Base-by-base conservation (phyloP, 345 rosid species). In the Mallotus nudiflorus region DNA sequence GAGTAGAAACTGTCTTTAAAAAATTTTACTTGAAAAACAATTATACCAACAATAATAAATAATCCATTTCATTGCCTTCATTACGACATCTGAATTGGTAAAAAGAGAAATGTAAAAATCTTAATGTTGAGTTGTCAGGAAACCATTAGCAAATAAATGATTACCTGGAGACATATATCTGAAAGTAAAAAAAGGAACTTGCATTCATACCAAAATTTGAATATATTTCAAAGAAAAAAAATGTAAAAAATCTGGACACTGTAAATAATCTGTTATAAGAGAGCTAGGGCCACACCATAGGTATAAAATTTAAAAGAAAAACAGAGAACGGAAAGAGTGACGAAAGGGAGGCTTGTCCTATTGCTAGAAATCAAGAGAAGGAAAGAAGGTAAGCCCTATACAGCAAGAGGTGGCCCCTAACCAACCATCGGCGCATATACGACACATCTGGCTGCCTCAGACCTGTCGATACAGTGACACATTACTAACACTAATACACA, bases 371-470 rank as follows among this genome's bases (percentile, higher is more conserved):
- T 42, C 65, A 58, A n/a, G 45, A 62, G 15, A 50, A 9, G 55
- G 67, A 5, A 19, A 35, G 10, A 9, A 56, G 18, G 44, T 22
- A 57, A 57, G 40, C 40, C 62, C 42, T 57, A 56, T n/a, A 56
- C 5, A 37, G 55, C 19, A 13, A 18, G 29, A 63, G 72, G 62
- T 67, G 70, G 66, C 77, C 75, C 77, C 82, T 63, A 73, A 85
- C 85, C 63, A 48, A 48, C 77, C 84, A 61, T 59, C 78, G 78
- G 75, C 85, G 84, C 79, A 83, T 81, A 85, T n/a, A 85, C 77
- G 89, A 85, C 89, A 77, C 82, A 73, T 73, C 73, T 72, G 81
- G 68, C 85, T 78, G 85, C 63, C 72, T 61, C 40, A 77, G 71
- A 31, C 51, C 67, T 67, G 71, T 75, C 70, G 46, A 57, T 77